Evolutionary conservation across 192 early-diverging fungal species (phyloP).

Genomic region (Umbelopsis isabellina): DNA sequence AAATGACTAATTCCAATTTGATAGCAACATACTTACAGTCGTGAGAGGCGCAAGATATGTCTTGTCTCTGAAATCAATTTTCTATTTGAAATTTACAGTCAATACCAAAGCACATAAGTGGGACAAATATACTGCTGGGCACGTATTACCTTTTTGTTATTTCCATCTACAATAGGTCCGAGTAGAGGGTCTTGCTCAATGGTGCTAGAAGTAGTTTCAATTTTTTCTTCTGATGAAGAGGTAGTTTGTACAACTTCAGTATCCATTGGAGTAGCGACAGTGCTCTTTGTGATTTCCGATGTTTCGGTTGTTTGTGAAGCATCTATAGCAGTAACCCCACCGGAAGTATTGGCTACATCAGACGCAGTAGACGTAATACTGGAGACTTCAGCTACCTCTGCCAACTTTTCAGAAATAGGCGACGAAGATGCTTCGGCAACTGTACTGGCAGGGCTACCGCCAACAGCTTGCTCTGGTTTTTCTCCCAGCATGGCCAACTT

Average conservation of each 20-base stretch:
- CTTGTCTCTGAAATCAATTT: constrained; percentile 80
- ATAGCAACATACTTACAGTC: constrained; percentile 53
- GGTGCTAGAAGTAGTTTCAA: constrained; percentile 24
- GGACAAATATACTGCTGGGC: background rate
- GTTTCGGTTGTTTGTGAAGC: background rate
- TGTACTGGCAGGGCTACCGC: constrained; percentile 23
- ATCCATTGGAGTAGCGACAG: too few species aligned
- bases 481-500: constrained; percentile 10
- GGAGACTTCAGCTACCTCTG: constrained; percentile 35
- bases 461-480: background rate
- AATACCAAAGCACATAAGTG: background rate
- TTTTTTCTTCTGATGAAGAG: too few species aligned
- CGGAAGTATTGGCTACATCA: too few species aligned
- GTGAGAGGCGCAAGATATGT: constrained; percentile 95
- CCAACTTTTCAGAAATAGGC: constrained; percentile 27
- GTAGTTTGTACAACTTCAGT: too few species aligned
- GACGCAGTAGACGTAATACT: constrained; percentile 18
- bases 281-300: too few species aligned
- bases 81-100: constrained; percentile 3
- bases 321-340: background rate
- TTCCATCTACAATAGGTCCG: constrained; percentile 47
- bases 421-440: constrained; percentile 4
- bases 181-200: constrained; percentile 26
- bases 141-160: constrained; percentile 61
- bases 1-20: background rate